Base-by-base conservation (phyloP, 2,329 filamentous ascomycete species). In the Cadophora sp. region DNA sequence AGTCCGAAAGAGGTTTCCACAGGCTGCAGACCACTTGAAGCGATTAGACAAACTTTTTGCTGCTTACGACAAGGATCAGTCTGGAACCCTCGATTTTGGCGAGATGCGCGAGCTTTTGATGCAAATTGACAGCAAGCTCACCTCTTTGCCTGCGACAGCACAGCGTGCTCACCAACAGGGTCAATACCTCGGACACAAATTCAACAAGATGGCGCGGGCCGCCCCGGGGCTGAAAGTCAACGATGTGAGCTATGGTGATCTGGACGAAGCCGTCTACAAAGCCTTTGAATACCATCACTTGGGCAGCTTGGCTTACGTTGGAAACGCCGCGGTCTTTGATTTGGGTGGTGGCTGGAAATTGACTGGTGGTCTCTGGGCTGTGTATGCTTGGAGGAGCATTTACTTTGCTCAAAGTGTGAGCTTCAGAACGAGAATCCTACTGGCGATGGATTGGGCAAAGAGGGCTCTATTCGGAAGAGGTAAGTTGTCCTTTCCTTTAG, bases 391-490 rank as follows among this genome's bases (percentile, higher is more conserved):
- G 96, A 85, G 96, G 69, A 94, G 93, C 71, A 91, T 97, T 16
- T 99, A 99, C 81, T 99, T 99, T 82, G 94, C 96, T 14, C 93
- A 99, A 83, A 97, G 93, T 76, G 96, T 99, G 58, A 97, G 94
- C 79, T 85, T 98, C 67, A 84, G 96, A 73, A 99, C 96, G 30
- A 87, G 95, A 70, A 87, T 93, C 71, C 80, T 99, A 76, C 84
- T 99, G 80, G 94, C 94, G 20, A 97, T 99, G 96, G 96, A 99
- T 79, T 99, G 96, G 96, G 90, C 89, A n/a, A 99, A 98, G 87
- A 86, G 96, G 78, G 92, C 93, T 14, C 80, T 99, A 24, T 99
- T 99, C 82, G 96, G 96, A 73, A 87, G 96, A 89, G 96, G 95
- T 97, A 60, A 72, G 74, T 65, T 64, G 27, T 30, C 14, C 8